Percentiles rank a stretch among this genome's conserved stretches.
phyloP scores from a whole-genome alignment of 2,329 filamentous ascomycete species.

The Sclerotinia spermophila region DNA sequence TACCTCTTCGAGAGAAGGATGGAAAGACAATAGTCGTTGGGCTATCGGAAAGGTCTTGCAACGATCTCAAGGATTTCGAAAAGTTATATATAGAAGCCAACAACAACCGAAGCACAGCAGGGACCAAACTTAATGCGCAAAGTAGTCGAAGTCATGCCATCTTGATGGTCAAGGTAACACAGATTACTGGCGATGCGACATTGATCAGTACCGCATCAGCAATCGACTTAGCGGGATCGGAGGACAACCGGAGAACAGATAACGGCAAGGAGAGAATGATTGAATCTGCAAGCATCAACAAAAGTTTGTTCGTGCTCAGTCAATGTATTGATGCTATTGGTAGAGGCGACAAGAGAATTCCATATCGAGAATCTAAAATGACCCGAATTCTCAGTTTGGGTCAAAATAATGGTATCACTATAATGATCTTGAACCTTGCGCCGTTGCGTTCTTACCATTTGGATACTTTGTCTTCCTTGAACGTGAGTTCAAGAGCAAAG shows the following conservation, averaged over 20 bases:
- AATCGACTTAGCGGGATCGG: constrained; percentile 92
- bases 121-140: constrained; percentile 89
- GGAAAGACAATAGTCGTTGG: constrained; percentile 86
- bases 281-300: constrained; percentile 97
- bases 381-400: constrained; percentile 87
- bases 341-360: constrained; percentile 69
- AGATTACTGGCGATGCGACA: constrained; percentile 64
- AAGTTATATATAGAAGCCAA: constrained; percentile 87
- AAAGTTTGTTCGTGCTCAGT: constrained; percentile 88
- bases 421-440: constrained; percentile 95
- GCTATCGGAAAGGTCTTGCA: constrained; percentile 76
- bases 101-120: constrained; percentile 81
- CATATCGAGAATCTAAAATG: constrained; percentile 92
- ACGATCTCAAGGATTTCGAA: constrained; percentile 86
- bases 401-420: constrained; percentile 90
- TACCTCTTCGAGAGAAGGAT: constrained; percentile 80
- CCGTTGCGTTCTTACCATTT: constrained; percentile 90
- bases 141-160: constrained; percentile 89
- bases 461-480: constrained; percentile 88
- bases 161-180: constrained; percentile 81
- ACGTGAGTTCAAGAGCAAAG: constrained; percentile 92
- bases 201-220: constrained; percentile 82
- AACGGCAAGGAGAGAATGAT: constrained; percentile 89
- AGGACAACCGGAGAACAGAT: constrained; percentile 91
- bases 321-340: constrained; percentile 96